Base-by-base conservation (phyloP, 2,329 filamentous ascomycete species). In the Coniochaeta prunicola region DNA sequence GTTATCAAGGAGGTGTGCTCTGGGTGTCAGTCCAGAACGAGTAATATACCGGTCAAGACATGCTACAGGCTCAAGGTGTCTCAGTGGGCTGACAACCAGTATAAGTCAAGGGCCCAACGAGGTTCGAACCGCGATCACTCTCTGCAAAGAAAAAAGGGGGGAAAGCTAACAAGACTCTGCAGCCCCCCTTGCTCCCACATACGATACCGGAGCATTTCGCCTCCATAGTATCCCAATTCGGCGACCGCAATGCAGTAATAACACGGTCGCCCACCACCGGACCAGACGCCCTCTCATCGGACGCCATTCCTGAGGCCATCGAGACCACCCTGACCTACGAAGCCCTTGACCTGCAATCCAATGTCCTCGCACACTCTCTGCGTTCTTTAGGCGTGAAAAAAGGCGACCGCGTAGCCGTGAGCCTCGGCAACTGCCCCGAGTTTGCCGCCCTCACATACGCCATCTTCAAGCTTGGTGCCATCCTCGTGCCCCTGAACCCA, bases 401-500 rank as follows among this genome's bases (percentile, higher is more conserved):
- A 68, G 92, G 91, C 5, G 88, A 96, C 69, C 82, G 91, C 33
- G 90, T 97, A 12, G 92, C 90, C 15, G 85, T 97, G 28, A 93
- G 88, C 61, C 76, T 97, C 57, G 93, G 93, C 17, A 97, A 96
- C 73, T 87, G 86, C 45, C 77, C 88, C 65, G 92, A 96, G 72
- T 93, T 91, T 70, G 91, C 90, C 3, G 87, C 88, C 56, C 81
- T 94, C 21, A 93, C 89, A 6, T 97, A 97, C 73, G 92, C 92
- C 0, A 73, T 94, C 58, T 96, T 93, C 78, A 97, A 97, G 73
- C 81, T 97, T 10, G 94, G 94, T n/a, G 93, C 91, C 26, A 84
- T 97, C 56, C 78, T 97, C 62, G 92, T 96, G n/a, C 94, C 93
- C 0, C 76, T 97, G 26, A 97, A 99, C 71, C 93, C 92, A 21